Conservation (phyloP, 169 alveolate genomes). For the Fabrea salina region DNA sequence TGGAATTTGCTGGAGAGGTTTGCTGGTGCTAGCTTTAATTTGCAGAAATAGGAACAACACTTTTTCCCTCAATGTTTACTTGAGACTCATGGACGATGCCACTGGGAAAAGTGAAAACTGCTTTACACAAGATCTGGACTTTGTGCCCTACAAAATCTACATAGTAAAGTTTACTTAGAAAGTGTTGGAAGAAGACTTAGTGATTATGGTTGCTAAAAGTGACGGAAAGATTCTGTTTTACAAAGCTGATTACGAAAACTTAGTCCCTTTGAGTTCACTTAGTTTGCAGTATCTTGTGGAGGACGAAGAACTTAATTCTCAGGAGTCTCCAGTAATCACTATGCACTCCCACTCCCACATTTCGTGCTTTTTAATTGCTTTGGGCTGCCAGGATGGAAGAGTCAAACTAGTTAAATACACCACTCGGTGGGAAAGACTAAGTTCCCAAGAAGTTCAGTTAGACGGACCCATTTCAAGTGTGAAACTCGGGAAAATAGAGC, state of each 20-base stretch:
- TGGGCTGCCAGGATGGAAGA: constrained; percentile 12
- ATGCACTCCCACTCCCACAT: not conserved
- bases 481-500: not conserved
- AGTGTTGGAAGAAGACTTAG: not conserved
- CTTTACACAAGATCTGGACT: not conserved
- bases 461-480: constrained; percentile 11
- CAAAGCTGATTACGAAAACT: not conserved
- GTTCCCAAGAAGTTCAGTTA: not conserved
- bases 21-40: not conserved
- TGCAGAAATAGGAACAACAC: not conserved
- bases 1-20: not conserved
- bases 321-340: not conserved
- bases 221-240: not conserved
- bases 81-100: not conserved
- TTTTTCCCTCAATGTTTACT: not conserved
- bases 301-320: not conserved
- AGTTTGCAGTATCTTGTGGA: not conserved
- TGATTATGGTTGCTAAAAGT: not conserved
- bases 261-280: not conserved
- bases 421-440: not conserved
- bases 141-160: not conserved
- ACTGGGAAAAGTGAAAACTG: not conserved
- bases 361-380: not conserved
- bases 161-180: not conserved
- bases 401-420: not conserved